Percentiles rank a stretch among this genome's conserved stretches.
Conservation (phyloP, 2,329 filamentous ascomycete species). For the Penicillium vulpinum region DNA sequence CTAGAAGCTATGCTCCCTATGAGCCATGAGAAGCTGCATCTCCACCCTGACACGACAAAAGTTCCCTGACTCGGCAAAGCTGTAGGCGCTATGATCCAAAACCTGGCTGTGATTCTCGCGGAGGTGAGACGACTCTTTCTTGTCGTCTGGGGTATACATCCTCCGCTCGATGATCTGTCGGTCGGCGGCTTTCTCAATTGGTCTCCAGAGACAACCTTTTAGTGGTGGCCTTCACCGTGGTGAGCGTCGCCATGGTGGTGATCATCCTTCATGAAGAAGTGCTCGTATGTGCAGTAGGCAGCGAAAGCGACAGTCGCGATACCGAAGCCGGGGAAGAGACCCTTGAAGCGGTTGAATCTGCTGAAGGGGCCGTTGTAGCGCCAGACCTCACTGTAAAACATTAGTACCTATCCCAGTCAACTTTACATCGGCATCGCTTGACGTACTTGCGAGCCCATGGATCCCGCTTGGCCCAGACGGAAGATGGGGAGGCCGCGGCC, state of each 20-base stretch:
- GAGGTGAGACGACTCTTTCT: conserved; percentile 15
- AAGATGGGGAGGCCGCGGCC: conserved; percentile 63
- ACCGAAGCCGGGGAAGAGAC: conserved; percentile 83
- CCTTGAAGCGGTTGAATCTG: conserved; percentile 84
- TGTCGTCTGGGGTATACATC: conserved; percentile 26
- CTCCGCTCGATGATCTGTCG: conserved; percentile 19
- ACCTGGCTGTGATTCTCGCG: conserved; percentile 11
- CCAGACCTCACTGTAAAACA: conserved; percentile 76
- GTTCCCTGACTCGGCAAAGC: conserved; percentile 7
- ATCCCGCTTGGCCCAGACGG: conserved; percentile 53
- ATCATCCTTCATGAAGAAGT: conserved; percentile 75
- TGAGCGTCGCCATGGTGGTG: conserved; percentile 51
- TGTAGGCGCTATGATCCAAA: conserved; percentile 11
- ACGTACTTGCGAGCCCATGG: conserved; percentile 64
- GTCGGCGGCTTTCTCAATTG: conserved; percentile 15
- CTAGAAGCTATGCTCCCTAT: conserved; percentile 17
- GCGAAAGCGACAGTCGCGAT: conserved; percentile 90
- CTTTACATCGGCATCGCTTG: not conserved
- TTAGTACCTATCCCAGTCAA: conserved; percentile 20
- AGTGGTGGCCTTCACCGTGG: conserved; percentile 62
- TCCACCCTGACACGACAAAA: conserved; percentile 18
- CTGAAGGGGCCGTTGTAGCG: conserved; percentile 87
- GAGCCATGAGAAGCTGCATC: conserved; percentile 3
- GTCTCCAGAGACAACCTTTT: conserved; percentile 25
- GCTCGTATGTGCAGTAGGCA: conserved; percentile 85